Conservation (phyloP, 2,329 filamentous ascomycete species). For the Diaporthe humulicola region DNA sequence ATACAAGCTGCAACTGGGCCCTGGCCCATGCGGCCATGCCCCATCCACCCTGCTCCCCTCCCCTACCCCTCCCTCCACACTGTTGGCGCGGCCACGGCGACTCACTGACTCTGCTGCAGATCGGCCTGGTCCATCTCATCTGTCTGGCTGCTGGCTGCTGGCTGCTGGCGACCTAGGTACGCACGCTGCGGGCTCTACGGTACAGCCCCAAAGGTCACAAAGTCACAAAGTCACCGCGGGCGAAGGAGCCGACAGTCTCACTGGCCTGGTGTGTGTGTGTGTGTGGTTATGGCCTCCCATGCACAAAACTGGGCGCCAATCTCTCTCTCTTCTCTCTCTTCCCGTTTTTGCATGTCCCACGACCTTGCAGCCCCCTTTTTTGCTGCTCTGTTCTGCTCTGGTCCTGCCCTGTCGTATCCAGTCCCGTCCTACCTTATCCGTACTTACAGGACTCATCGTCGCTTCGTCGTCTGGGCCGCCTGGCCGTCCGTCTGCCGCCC, state of each 20-base stretch:
- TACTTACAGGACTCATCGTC: conserved; percentile 14
- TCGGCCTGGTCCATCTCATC: conserved; percentile 8
- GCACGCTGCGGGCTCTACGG: neutral
- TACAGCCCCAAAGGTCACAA: neutral
- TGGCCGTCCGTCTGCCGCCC: conserved; percentile 5
- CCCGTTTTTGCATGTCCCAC: conserved; percentile 12
- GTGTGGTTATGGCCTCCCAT: conserved; percentile 1
- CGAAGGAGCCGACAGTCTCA: conserved; percentile 27
- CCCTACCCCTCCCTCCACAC: conserved; percentile 28
- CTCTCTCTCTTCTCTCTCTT: conserved; percentile 10
- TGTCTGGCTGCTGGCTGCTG: neutral
- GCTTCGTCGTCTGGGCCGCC: neutral
- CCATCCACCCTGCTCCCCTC: neutral
- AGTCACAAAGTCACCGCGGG: neutral
- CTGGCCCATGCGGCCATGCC: conserved; percentile 9
- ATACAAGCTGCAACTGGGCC: conserved; percentile 18
- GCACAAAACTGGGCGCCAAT: conserved; percentile 35
- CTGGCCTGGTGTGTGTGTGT: conserved; percentile 12
- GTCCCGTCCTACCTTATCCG: neutral
- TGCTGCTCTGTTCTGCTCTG: conserved; percentile 21
- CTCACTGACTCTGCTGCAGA: conserved; percentile 30
- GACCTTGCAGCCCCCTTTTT: conserved; percentile 31
- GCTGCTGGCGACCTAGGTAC: neutral
- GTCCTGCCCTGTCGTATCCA: neutral
- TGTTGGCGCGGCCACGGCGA: conserved; percentile 21